Percentiles rank a stretch among this genome's conserved stretches.
phyloP scores from a whole-genome alignment of 495 filamentous ascomycete genomes.

The Glonium stellatum region DNA sequence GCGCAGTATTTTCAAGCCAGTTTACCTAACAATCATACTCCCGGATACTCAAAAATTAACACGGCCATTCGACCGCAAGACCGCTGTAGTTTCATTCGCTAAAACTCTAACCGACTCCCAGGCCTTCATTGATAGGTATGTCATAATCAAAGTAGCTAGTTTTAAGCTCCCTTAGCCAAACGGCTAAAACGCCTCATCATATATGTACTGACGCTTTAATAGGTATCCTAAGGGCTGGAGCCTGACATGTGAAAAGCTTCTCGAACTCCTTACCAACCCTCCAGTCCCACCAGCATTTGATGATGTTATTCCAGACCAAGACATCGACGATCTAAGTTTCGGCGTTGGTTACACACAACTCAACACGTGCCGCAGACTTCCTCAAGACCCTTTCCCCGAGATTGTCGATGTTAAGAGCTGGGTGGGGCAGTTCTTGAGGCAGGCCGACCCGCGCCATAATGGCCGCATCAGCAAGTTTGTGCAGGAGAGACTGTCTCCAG shows the following conservation, averaged over 20 bases:
- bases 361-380: constrained; percentile 68
- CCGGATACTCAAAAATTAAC: constrained; percentile 82
- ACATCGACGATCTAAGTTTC: constrained; percentile 90
- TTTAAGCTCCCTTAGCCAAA: too few species aligned
- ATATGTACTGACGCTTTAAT: neutral
- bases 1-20: constrained; percentile 63
- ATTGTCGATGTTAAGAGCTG: constrained; percentile 71
- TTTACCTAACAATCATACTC: constrained; percentile 80
- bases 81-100: constrained; percentile 82
- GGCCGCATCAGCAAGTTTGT: constrained; percentile 53
- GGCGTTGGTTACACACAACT: constrained; percentile 88
- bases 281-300: constrained; percentile 62
- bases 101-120: constrained; percentile 79
- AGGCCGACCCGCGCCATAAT: constrained; percentile 48
- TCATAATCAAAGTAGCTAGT: too few species aligned
- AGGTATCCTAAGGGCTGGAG: constrained; percentile 76
- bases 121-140: constrained; percentile 63
- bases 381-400: constrained; percentile 73
- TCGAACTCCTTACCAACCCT: constrained; percentile 81
- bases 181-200: too few species aligned
- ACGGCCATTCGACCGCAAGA: constrained; percentile 83
- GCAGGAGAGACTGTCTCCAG: constrained; percentile 50
- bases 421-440: constrained; percentile 66
- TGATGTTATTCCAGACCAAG: constrained; percentile 70
- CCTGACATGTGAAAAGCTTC: constrained; percentile 73